Evolutionary conservation across 73 alveolate species (phyloP).

Genomic region (Effrenium voratum): DNA sequence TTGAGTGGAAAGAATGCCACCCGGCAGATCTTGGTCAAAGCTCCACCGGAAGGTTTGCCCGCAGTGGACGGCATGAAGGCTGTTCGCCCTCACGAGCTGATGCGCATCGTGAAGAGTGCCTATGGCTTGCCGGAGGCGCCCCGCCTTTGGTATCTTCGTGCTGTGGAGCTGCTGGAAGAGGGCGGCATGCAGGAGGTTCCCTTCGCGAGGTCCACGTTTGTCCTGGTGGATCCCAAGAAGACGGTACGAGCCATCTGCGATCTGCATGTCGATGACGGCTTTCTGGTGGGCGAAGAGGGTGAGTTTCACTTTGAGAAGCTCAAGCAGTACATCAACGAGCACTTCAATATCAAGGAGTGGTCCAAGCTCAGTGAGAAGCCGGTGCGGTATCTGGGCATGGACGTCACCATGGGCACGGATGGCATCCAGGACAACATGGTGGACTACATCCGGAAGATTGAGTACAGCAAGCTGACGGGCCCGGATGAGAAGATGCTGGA

Average conservation of each 20-base stretch:
- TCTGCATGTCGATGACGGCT: constrained; percentile 56
- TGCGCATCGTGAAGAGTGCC: too few species aligned
- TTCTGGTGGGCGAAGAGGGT: not conserved
- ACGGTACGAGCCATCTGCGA: not conserved
- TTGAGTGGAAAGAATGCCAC: too few species aligned
- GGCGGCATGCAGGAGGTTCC: too few species aligned
- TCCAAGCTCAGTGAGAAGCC: not conserved
- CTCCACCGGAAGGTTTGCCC: too few species aligned
- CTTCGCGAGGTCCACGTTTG: not conserved
- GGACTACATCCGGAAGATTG: not conserved
- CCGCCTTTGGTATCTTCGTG: too few species aligned
- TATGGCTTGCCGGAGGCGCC: too few species aligned
- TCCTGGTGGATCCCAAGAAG: not conserved
- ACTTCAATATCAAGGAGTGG: constrained; percentile 38
- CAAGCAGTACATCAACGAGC: not conserved
- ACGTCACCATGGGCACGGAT: not conserved
- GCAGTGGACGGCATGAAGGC: too few species aligned
- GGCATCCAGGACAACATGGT: constrained; percentile 1
- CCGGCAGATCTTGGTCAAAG: too few species aligned
- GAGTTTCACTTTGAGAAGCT: not conserved
- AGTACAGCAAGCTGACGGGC: not conserved
- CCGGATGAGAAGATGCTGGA: not conserved
- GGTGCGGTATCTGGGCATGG: constrained; percentile 1
- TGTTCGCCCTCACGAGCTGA: too few species aligned
- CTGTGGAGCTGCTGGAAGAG: too few species aligned